These are phyloP conservation scores for Lactarius evosmus DNA, from an alignment of 768 basidiomycete species.

Conservation along the genomic window DNA sequence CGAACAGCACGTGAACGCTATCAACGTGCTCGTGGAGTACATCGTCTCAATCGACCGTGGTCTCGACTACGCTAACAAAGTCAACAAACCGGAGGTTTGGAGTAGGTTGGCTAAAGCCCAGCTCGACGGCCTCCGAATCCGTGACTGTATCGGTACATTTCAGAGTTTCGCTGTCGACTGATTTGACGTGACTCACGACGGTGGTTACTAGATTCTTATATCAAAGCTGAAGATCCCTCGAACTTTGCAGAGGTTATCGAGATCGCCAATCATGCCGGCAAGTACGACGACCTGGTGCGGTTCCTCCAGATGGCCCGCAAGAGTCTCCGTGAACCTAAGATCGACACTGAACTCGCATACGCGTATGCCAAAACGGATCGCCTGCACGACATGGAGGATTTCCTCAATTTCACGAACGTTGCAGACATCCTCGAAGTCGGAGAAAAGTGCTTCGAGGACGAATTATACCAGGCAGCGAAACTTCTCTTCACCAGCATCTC, in stretches of 20 bases:
- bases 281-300: slow-evolving; percentile 90
- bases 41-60: slow-evolving; percentile 98
- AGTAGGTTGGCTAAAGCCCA: slow-evolving; percentile 97
- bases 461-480: slow-evolving; percentile 95
- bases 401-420: slow-evolving; percentile 97
- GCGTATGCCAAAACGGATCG: slow-evolving; percentile 98
- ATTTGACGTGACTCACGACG: background rate
- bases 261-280: slow-evolving; percentile 89
- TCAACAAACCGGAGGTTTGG: slow-evolving; percentile 97
- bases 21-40: slow-evolving; percentile 97
- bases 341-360: slow-evolving; percentile 97
- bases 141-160: slow-evolving; percentile 85
- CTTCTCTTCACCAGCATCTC: slow-evolving; percentile 94
- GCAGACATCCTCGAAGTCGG: slow-evolving; percentile 96
- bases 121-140: slow-evolving; percentile 95
- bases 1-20: slow-evolving; percentile 91
- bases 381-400: slow-evolving; percentile 99
- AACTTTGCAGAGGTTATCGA: slow-evolving; percentile 96
- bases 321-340: slow-evolving; percentile 92
- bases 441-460: slow-evolving; percentile 99
- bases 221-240: slow-evolving; percentile 92
- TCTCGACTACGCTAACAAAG: slow-evolving; percentile 92
- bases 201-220: slow-evolving; percentile 75
- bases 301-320: slow-evolving; percentile 99
- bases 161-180: slow-evolving; percentile 13